Conservation (phyloP, 163 green algal genomes). For the Scenedesmus sp. region DNA sequence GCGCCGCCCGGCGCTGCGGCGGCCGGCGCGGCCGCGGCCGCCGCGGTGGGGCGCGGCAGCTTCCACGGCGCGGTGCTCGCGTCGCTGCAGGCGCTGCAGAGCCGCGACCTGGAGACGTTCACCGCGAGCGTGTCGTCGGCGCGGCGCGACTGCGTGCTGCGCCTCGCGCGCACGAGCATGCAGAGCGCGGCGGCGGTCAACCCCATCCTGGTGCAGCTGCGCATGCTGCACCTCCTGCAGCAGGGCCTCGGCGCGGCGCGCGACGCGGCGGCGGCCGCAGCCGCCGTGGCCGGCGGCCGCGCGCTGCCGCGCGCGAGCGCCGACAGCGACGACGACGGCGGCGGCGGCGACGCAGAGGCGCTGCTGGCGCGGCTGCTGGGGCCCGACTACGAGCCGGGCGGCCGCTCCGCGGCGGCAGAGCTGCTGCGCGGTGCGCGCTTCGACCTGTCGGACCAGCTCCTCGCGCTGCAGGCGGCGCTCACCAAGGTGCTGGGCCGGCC, state of each 20-base stretch:
- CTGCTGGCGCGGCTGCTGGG: constrained; percentile 16
- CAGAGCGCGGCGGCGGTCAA: constrained; percentile 40
- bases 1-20: background rate
- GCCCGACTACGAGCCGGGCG: background rate
- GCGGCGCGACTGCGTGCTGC: constrained; percentile 4
- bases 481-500: constrained; percentile 17
- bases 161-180: constrained; percentile 20
- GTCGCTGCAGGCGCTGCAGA: constrained; percentile 12
- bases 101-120: constrained; percentile 13
- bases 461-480: constrained; percentile 14
- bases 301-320: background rate
- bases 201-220: constrained; percentile 24
- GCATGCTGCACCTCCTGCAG: constrained; percentile 35
- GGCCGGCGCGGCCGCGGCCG: background rate
- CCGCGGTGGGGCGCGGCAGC: background rate
- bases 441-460: constrained; percentile 18
- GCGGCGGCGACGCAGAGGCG: constrained; percentile 17
- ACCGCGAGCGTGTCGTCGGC: constrained; percentile 1
- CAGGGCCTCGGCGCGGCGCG: background rate
- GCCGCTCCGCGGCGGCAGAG: constrained; percentile 17
- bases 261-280: background rate
- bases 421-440: background rate
- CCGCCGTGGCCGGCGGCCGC: background rate
- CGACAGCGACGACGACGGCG: background rate
- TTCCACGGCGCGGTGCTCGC: constrained; percentile 38